Percentiles rank a stretch among this genome's conserved stretches.
Evolutionary conservation across 2,329 filamentous ascomycete species (phyloP).

Genomic region (Exophiala oligosperma): DNA sequence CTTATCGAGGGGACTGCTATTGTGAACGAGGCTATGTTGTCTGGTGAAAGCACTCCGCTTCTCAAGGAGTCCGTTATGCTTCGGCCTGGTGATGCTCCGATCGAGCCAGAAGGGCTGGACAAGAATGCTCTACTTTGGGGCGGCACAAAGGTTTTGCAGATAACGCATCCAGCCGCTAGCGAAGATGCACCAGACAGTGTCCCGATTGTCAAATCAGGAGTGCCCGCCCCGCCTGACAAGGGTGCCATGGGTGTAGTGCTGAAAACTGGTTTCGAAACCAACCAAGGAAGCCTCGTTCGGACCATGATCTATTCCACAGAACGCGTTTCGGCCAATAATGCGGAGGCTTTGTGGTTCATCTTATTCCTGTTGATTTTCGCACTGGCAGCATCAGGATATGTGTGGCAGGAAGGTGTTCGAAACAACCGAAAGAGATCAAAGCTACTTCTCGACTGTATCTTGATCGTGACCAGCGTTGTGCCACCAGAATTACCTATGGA

Average conservation of each 20-base stretch:
- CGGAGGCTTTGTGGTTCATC: constrained; percentile 94
- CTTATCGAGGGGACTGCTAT: constrained; percentile 93
- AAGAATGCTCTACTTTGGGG: constrained; percentile 97
- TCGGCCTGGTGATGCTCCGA: constrained; percentile 72
- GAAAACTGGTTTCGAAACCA: constrained; percentile 98
- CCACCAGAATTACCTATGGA: constrained; percentile 99
- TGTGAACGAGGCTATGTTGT: constrained; percentile 99
- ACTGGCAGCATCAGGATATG: constrained; percentile 96
- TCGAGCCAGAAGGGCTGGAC: constrained; percentile 89
- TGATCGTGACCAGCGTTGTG: constrained; percentile 96
- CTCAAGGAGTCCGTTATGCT: constrained; percentile 95
- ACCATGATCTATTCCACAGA: constrained; percentile 99
- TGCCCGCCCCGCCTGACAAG: constrained; percentile 84
- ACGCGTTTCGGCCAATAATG: constrained; percentile 97
- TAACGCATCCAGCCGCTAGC: constrained; percentile 80
- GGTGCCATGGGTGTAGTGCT: constrained; percentile 91
- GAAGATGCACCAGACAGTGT: constrained; percentile 62
- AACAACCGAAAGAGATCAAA: constrained; percentile 97
- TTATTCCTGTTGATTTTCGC: constrained; percentile 95
- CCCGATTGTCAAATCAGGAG: constrained; percentile 70
- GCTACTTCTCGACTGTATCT: constrained; percentile 91
- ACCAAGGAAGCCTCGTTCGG: constrained; percentile 92
- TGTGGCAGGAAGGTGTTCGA: constrained; percentile 94
- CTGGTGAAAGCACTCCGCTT: constrained; percentile 93
- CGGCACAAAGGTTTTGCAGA: constrained; percentile 94